Percentiles rank a stretch among this genome's conserved stretches.
Conservation (phyloP, 768 basidiomycete species). For the Pleurotus platypus region DNA sequence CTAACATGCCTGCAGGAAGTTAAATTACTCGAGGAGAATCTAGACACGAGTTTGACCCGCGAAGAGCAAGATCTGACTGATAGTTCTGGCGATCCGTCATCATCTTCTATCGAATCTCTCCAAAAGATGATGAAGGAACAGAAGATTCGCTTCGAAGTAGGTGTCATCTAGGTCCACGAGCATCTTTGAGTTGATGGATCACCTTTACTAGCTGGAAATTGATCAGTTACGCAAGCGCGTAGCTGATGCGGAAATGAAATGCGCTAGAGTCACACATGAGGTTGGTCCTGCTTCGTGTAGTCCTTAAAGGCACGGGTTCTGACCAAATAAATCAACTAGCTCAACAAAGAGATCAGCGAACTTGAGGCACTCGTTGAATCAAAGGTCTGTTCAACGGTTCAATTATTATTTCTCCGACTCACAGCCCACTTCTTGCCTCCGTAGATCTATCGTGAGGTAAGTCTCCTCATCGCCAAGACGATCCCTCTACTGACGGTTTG, state of each 20-base stretch:
- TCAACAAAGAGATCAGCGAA: conserved; percentile 90
- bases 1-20: conserved; percentile 48
- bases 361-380: conserved; percentile 91
- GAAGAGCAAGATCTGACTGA: conserved; percentile 38
- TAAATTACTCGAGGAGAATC: conserved; percentile 70
- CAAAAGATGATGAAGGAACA: conserved; percentile 45
- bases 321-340: conserved; percentile 35
- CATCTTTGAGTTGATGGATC: neutral
- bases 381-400: conserved; percentile 51
- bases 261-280: conserved; percentile 62
- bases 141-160: conserved; percentile 50
- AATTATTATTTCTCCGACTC: neutral
- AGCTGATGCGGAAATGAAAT: conserved; percentile 72
- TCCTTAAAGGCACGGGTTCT: neutral
- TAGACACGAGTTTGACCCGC: conserved; percentile 54
- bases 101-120: conserved; percentile 32
- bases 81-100: conserved; percentile 1
- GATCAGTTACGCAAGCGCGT: conserved; percentile 71
- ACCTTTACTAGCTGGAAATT: conserved; percentile 43
- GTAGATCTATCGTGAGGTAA: conserved; percentile 82
- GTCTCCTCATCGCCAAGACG: neutral
- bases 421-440: conserved; percentile 1
- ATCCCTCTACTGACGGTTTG: neutral
- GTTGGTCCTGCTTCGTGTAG: conserved; percentile 34
- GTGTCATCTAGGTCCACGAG: conserved; percentile 10